Conservation (phyloP, 2,329 filamentous ascomycete species). For the Polytolypa hystricis region DNA sequence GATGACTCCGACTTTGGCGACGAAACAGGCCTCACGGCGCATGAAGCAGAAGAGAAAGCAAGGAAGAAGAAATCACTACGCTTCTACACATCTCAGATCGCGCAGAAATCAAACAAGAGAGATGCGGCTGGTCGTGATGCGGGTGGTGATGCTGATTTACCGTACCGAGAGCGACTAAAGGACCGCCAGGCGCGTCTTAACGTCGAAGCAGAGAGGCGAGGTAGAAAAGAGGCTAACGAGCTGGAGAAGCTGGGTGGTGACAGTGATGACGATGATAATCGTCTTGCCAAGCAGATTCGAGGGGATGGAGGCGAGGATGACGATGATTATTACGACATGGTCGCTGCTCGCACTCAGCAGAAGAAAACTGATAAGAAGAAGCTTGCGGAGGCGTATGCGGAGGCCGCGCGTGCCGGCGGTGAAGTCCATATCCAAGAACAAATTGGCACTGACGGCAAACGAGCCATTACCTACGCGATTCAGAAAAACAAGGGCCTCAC, state of each 20-base stretch:
- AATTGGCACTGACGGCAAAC: slow-evolving; percentile 72
- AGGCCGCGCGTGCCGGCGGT: slow-evolving; percentile 45
- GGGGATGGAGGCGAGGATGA: slow-evolving; percentile 29
- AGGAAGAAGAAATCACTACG: slow-evolving; percentile 82
- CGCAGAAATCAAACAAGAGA: slow-evolving; percentile 82
- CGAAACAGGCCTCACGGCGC: slow-evolving; percentile 64
- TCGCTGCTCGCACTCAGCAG: slow-evolving; percentile 48
- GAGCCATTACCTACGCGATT: slow-evolving; percentile 86
- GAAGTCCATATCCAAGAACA: slow-evolving; percentile 55
- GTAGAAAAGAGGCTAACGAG: slow-evolving; percentile 50
- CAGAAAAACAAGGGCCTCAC: slow-evolving; percentile 95
- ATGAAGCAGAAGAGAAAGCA: slow-evolving; percentile 75
- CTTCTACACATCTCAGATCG: slow-evolving; percentile 97
- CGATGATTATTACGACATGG: slow-evolving; percentile 72
- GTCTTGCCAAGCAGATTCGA: slow-evolving; percentile 41
- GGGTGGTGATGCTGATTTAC: slow-evolving; percentile 48
- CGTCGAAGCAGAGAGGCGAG: slow-evolving; percentile 75
- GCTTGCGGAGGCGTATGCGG: slow-evolving; percentile 44
- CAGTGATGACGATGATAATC: slow-evolving; percentile 53
- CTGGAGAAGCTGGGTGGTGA: slow-evolving; percentile 61
- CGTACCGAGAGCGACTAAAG: slow-evolving; percentile 75
- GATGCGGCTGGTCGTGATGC: slow-evolving; percentile 52
- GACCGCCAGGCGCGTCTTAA: slow-evolving; percentile 81
- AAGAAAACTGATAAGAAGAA: slow-evolving; percentile 67
- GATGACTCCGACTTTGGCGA: slow-evolving; percentile 89